Base-by-base conservation (phyloP, 2,329 filamentous ascomycete genomes). In the Nigrospora osmanthi region DNA sequence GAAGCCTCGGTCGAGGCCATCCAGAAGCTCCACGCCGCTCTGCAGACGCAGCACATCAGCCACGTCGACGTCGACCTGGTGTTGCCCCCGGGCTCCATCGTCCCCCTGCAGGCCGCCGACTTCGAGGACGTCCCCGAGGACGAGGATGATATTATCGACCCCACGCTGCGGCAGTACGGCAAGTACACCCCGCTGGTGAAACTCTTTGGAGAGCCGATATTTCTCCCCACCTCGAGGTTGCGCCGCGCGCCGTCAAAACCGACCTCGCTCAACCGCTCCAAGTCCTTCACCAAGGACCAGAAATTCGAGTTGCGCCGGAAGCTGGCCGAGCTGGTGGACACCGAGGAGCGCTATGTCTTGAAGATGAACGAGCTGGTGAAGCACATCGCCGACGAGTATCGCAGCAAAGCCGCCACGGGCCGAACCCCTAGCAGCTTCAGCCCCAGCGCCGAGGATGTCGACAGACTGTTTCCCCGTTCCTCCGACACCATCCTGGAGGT, bases 31-130 rank as follows among this genome's bases (percentile, higher is more conserved):
- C 79, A 85, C 46, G 77, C 80, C 45, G 86, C 89, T 14, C 76
- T 95, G 49, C 85, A 86, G 57, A 83, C 90, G 34, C 88, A 94
- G 60, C 83, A 85, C 53, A 70, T 94, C 46, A 89, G 82, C 55
- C 91, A 91, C 73, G 71, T 94, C 48, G 93, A 97, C 58, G 64
- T 96, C 42, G 91, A 97, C 59, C 72, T 97, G 28, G 81, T 96
- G 19, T 70, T 97, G 23, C 91, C 91, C 0, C 76, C 84, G 0
- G 87, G 86, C 14, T 77, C 85, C 14, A 87, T 95, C 41, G 71
- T 79, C n/a, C 79, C 82, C 1, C 68, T 81, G 13, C 73, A 79
- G 48, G 66, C 75, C 16, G 74, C 78, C 45, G 78, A 83, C 48
- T 63, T 78, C 9, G 78, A 82, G 45, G 75, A 81, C 10, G 67